Percentiles rank a stretch among this genome's conserved stretches.
Conservation (phyloP, 2,329 filamentous ascomycete species). For the Aspergillus ruber region DNA sequence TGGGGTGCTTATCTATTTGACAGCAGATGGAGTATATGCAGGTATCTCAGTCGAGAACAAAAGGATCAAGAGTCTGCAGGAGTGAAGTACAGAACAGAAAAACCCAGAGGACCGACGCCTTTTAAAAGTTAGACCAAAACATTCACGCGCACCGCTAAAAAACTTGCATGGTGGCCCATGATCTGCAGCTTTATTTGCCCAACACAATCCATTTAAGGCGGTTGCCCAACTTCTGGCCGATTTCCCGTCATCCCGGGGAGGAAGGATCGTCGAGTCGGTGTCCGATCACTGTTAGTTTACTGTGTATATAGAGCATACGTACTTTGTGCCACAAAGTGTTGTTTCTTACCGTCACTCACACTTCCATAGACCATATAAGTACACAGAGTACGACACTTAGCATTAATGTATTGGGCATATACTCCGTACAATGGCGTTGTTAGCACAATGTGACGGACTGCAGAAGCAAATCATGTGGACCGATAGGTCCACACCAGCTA, state of each 20-base stretch:
- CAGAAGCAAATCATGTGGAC: not conserved
- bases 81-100: not conserved
- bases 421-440: not conserved
- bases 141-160: not conserved
- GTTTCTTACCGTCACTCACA: not conserved
- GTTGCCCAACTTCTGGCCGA: not conserved
- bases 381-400: too few species aligned
- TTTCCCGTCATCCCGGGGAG: not conserved
- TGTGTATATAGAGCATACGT: not conserved
- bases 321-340: not conserved
- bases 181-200: not conserved
- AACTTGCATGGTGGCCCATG: too few species aligned
- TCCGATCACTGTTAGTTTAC: not conserved
- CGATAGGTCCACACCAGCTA: too few species aligned
- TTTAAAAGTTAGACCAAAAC: not conserved
- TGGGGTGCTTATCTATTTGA: not conserved
- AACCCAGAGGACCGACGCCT: not conserved
- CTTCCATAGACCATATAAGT: too few species aligned
- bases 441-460: not conserved
- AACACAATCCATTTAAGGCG: not conserved
- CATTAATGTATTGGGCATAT: not conserved
- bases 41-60: not conserved
- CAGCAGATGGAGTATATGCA: not conserved
- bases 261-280: not conserved
- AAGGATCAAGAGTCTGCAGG: not conserved